phyloP scores from a whole-genome alignment of 2,329 filamentous ascomycete genomes.

The Cryphonectria nitschkei region DNA sequence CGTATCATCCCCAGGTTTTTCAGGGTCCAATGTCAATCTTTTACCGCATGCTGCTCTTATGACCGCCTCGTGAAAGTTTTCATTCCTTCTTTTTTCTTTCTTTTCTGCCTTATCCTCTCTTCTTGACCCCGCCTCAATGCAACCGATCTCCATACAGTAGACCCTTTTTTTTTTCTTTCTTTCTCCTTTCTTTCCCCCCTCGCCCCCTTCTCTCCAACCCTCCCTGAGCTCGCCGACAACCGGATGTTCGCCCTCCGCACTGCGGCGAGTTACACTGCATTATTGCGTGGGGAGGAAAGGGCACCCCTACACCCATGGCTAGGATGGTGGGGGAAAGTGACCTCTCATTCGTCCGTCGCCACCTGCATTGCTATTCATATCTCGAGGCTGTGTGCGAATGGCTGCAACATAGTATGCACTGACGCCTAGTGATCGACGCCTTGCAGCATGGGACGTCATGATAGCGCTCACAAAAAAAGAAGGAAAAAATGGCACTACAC shows the following conservation, averaged over 20 bases:
- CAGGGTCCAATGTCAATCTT: neutral
- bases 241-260: neutral
- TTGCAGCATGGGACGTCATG: neutral
- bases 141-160: neutral
- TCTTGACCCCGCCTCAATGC: neutral
- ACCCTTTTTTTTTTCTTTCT: neutral
- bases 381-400: conserved; percentile 3
- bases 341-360: neutral
- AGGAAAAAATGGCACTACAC: neutral
- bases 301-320: neutral
- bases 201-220: neutral
- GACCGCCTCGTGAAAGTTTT: neutral
- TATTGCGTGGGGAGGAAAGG: neutral
- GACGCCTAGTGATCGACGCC: neutral
- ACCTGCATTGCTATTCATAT: neutral
- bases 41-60: neutral
- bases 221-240: neutral
- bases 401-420: neutral
- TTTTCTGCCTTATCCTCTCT: neutral
- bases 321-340: neutral
- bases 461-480: neutral
- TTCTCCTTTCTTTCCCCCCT: too few relatives aligned
- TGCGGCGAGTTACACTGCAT: neutral
- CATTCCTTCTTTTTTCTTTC: neutral
- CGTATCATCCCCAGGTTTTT: neutral